A percentile compares a stretch with the other conserved stretches of the same genome.
phyloP scores from a whole-genome alignment of 2,329 filamentous ascomycete species.

The Ilyonectria sp. region DNA sequence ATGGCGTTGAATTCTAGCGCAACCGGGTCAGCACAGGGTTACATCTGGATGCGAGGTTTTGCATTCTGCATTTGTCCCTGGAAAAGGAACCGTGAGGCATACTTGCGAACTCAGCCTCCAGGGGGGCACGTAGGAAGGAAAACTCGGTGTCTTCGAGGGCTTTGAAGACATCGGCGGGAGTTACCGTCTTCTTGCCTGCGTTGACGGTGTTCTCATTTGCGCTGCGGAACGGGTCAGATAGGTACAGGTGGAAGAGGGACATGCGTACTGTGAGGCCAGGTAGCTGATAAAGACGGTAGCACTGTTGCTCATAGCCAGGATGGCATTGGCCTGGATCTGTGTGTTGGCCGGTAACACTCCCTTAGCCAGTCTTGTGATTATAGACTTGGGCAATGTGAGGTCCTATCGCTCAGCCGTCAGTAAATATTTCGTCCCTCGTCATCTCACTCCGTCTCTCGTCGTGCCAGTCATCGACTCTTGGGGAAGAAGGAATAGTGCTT shows the following conservation, averaged over 20 bases:
- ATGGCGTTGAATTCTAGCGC: slow-evolving; percentile 79
- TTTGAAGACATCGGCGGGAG: slow-evolving; percentile 81
- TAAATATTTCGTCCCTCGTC: not conserved
- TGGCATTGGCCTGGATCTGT: slow-evolving; percentile 86
- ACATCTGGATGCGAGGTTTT: not conserved
- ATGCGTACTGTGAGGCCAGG: slow-evolving; percentile 78
- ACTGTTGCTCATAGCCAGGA: slow-evolving; percentile 84
- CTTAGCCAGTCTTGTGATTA: slow-evolving; percentile 85
- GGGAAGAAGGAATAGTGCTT: slow-evolving; percentile 20
- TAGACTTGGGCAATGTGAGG: slow-evolving; percentile 83
- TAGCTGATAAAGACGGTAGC: slow-evolving; percentile 89
- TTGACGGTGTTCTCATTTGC: slow-evolving; percentile 79
- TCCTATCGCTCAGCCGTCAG: slow-evolving; percentile 64
- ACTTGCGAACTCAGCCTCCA: slow-evolving; percentile 86
- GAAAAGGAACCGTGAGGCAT: slow-evolving; percentile 50
- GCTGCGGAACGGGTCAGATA: slow-evolving; percentile 58
- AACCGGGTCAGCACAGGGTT: not conserved
- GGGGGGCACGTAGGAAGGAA: slow-evolving; percentile 75
- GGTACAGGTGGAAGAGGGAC: not conserved
- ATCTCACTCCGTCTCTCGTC: not conserved
- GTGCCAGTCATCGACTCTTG: not conserved
- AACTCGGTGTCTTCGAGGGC: slow-evolving; percentile 85
- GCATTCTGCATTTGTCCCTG: not conserved
- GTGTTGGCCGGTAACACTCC: slow-evolving; percentile 85
- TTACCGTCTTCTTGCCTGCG: slow-evolving; percentile 84